Evolutionary conservation across 768 basidiomycete species (phyloP).

Genomic region (Strobilomyces dryophilus): DNA sequence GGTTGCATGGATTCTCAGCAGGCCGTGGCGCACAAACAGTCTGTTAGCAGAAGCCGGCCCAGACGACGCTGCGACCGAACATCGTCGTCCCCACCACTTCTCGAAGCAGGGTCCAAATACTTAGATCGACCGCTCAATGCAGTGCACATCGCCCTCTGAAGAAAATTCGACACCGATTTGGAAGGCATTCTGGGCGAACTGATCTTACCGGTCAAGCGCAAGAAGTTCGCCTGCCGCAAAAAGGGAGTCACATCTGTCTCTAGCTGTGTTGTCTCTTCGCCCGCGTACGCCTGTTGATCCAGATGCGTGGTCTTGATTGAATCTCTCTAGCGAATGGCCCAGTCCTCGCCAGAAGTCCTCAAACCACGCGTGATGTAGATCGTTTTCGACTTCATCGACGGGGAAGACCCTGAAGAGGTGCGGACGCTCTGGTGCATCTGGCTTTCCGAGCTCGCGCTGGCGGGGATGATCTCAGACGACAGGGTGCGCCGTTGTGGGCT

Average conservation of each 20-base stretch:
- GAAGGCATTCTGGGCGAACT: slow-evolving; percentile 72
- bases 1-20: too few relatives aligned
- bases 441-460: slow-evolving; percentile 78
- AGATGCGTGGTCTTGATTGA: neutral
- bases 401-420: slow-evolving; percentile 57
- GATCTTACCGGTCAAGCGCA: slow-evolving; percentile 88
- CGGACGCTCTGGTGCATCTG: slow-evolving; percentile 76
- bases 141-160: slow-evolving; percentile 44
- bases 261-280: slow-evolving; percentile 79
- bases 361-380: slow-evolving; percentile 64
- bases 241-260: slow-evolving; percentile 63
- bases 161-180: slow-evolving; percentile 69
- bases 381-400: slow-evolving; percentile 70
- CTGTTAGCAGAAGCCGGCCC: too few relatives aligned
- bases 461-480: slow-evolving; percentile 71
- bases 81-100: too few relatives aligned
- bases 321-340: slow-evolving; percentile 27
- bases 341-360: slow-evolving; percentile 58
- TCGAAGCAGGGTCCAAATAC: too few relatives aligned
- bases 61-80: too few relatives aligned
- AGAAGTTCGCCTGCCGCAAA: slow-evolving; percentile 66
- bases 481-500: slow-evolving; percentile 44
- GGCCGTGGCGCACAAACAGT: too few relatives aligned
- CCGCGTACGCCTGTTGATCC: slow-evolving; percentile 18
- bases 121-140: neutral